Evolutionary conservation across 2,329 filamentous ascomycete species (phyloP), one percentile per base, ranked within the genome.

Genomic region (Neonectria hederae): DNA sequence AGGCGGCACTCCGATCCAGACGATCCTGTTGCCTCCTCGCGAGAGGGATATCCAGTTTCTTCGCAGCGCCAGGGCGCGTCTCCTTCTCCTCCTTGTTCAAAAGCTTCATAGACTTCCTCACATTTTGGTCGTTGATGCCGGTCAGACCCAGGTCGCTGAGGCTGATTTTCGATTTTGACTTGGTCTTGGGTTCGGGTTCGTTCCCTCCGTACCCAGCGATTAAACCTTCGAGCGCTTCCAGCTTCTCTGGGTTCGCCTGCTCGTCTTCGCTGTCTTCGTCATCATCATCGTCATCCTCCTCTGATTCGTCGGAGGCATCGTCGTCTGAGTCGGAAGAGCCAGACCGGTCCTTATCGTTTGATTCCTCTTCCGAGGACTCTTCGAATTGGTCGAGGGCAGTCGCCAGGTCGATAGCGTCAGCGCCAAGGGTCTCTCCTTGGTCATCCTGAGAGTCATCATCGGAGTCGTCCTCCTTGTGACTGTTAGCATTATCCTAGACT

Each of bases 21-120:
- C 90, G 89, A 75, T 94, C 94, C 78, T 98, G 95, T 72, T 97
- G 92, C 65, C 94, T 87, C 76, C 92, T 94, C 1, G 93, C 89
- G 5, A 97, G 84, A 14, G 95, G 94, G 2, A 94, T 92, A 30
- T 91, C 89, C 4, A 98, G 85, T 78, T 93, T 97, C 82, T 88
- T 82, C 78, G 82, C 75, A 53, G 79, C 76, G 73, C 84, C 81
- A 0, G 80, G 78, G 1, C 80, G 76, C 32, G 74, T 78, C 64
- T 80, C 80, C 69, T 87, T 88, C 51, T 86, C 82, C 69, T 90
- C 87, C 74, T 88, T 89, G 67, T 83, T 86, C 74, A 94, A 85
- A 66, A 92, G 85, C 78, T 95, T 96, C 54, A 96, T 83, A 0
- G 92, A 90, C 73, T 90, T 93, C 76, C 92, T 94, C 73, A 94